phyloP scores from a whole-genome alignment of 441 rosid species.

The Codiaeum variegatum region DNA sequence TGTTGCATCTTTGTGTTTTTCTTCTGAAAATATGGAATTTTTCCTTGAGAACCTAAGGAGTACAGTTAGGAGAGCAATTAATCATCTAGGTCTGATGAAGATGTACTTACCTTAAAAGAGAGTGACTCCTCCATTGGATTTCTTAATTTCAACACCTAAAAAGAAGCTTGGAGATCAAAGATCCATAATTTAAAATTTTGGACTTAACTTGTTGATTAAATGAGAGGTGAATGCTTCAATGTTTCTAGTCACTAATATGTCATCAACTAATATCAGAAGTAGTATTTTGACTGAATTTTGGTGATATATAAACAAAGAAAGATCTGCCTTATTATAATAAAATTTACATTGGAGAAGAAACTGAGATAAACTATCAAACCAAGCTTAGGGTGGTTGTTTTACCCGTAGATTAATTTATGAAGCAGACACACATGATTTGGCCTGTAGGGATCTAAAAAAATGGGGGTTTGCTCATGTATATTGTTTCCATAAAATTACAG shows the following conservation, averaged over 20 bases:
- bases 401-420: neutral
- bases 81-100: neutral
- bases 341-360: neutral
- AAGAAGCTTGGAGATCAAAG: neutral
- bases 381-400: neutral
- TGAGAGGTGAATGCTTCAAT: neutral
- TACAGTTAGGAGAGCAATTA: neutral
- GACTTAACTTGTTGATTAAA: neutral
- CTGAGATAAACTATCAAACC: neutral
- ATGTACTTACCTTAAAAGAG: conserved; percentile 1
- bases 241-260: neutral
- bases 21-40: neutral
- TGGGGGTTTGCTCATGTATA: neutral
- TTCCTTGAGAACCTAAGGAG: neutral
- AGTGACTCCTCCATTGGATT: neutral
- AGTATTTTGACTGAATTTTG: neutral
- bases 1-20: neutral
- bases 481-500: neutral
- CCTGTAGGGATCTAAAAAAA: neutral
- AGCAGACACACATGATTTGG: neutral
- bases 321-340: neutral
- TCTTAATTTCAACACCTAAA: neutral
- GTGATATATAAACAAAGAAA: neutral
- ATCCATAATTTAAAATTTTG: neutral
- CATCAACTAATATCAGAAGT: neutral